phyloP scores from a whole-genome alignment of 331 rosid genomes.

The Erythrophleum ivorense region DNA sequence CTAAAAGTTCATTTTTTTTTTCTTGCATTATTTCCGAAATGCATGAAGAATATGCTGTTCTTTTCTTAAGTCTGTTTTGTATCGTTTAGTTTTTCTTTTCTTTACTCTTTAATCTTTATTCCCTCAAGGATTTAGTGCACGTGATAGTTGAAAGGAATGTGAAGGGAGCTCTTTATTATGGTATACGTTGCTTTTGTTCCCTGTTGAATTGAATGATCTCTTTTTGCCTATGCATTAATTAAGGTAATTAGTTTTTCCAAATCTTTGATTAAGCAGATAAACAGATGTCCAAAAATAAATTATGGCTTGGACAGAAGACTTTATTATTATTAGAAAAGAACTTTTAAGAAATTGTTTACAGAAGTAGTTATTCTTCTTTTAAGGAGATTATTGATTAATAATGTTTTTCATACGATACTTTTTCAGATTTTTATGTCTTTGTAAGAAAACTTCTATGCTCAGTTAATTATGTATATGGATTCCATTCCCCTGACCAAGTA shows the following conservation, averaged over 20 bases:
- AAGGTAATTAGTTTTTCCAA: not conserved
- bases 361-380: not conserved
- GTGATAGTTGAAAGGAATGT: not conserved
- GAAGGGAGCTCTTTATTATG: not conserved
- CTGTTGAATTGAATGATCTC: not conserved
- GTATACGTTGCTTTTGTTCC: not conserved
- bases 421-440: not conserved
- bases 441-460: not conserved
- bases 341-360: not conserved
- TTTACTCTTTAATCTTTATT: not conserved
- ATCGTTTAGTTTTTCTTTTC: not conserved
- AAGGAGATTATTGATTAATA: not conserved
- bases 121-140: not conserved
- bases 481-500: not conserved
- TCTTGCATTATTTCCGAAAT: not conserved
- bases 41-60: not conserved
- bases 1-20: not conserved
- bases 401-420: not conserved
- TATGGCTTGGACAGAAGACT: not conserved
- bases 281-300: not conserved
- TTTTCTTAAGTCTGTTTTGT: not conserved
- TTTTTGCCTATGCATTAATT: not conserved
- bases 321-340: not conserved
- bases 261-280: not conserved
- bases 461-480: not conserved